phyloP scores from a whole-genome alignment of 345 rosid genomes.

The Populus nigra region DNA sequence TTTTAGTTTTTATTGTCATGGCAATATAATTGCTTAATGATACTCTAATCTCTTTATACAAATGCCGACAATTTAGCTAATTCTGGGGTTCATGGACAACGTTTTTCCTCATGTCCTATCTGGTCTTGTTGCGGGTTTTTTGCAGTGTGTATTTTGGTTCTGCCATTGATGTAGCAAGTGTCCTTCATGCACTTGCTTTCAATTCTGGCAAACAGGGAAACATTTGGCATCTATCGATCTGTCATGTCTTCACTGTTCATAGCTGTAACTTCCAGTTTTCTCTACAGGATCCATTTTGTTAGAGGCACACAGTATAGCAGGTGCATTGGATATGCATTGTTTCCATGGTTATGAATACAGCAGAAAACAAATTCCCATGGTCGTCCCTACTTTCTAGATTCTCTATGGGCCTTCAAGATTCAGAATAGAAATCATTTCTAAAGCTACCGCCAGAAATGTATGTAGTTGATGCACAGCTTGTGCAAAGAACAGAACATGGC shows the following conservation, averaged over 20 bases:
- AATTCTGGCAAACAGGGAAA: not conserved
- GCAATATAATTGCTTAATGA: conserved; percentile 7
- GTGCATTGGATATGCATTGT: not conserved
- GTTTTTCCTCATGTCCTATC: conserved; percentile 77
- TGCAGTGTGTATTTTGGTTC: conserved; percentile 88
- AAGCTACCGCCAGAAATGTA: not conserved
- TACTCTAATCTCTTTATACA: conserved; percentile 43
- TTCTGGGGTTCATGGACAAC: conserved; percentile 88
- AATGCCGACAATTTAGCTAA: conserved; percentile 92
- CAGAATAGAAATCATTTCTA: not conserved
- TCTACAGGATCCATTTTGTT: not conserved
- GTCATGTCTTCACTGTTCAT: not conserved
- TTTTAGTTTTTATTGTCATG: not conserved
- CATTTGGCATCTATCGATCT: not conserved
- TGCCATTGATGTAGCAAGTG: conserved; percentile 84
- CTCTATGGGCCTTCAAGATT: not conserved
- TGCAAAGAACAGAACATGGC: not conserved
- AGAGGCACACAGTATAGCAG: not conserved
- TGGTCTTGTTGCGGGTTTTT: conserved; percentile 94
- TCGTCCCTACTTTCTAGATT: not conserved
- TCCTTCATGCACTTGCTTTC: conserved; percentile 18
- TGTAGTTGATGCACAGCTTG: not conserved
- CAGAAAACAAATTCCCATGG: not conserved
- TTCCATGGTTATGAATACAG: not conserved
- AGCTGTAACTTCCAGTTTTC: conserved; percentile 4